Percentiles rank a stretch among this genome's conserved stretches.
Evolutionary conservation across 306 rosid genomes (phyloP).

Genomic region (Mimosa bimucronata): DNA sequence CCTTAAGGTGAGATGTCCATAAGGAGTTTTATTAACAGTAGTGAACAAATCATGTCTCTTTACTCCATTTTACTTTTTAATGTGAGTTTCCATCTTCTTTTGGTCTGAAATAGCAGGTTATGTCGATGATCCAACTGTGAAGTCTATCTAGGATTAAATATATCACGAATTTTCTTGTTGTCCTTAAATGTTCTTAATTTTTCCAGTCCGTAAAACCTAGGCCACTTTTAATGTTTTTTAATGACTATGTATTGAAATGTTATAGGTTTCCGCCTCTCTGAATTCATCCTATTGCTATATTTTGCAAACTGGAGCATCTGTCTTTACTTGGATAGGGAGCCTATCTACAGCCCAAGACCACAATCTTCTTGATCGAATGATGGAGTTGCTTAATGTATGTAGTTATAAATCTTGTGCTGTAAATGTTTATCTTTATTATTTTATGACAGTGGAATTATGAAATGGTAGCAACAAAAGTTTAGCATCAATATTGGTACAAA

Average conservation of each 20-base stretch:
- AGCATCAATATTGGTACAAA: constrained; percentile 1
- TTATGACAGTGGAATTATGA: constrained; percentile 24
- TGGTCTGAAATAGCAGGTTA: not conserved
- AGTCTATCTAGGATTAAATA: constrained; percentile 2
- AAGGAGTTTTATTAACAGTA: not conserved
- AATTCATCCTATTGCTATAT: constrained; percentile 93
- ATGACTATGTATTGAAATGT: constrained; percentile 34
- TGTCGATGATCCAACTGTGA: not conserved
- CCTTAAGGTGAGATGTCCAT: not conserved
- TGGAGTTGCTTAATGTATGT: constrained; percentile 73
- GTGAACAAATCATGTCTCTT: not conserved
- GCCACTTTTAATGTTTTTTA: constrained; percentile 22
- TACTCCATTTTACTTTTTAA: constrained; percentile 20
- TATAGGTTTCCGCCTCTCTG: constrained; percentile 79
- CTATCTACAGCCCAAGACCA: constrained; percentile 82
- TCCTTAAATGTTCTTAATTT: not conserved
- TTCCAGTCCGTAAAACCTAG: not conserved
- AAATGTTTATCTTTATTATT: constrained; percentile 1
- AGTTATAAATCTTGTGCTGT: constrained; percentile 28
- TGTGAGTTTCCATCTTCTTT: constrained; percentile 4
- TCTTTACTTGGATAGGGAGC: constrained; percentile 89
- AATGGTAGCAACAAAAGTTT: constrained; percentile 5
- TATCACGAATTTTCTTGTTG: not conserved
- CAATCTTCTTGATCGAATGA: constrained; percentile 86
- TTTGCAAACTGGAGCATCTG: constrained; percentile 65